Percentiles rank a stretch among this genome's conserved stretches.
These are phyloP conservation scores for Colletotrichum phormii DNA, from an alignment of 2,329 filamentous ascomycete species.

Conservation along the genomic window DNA sequence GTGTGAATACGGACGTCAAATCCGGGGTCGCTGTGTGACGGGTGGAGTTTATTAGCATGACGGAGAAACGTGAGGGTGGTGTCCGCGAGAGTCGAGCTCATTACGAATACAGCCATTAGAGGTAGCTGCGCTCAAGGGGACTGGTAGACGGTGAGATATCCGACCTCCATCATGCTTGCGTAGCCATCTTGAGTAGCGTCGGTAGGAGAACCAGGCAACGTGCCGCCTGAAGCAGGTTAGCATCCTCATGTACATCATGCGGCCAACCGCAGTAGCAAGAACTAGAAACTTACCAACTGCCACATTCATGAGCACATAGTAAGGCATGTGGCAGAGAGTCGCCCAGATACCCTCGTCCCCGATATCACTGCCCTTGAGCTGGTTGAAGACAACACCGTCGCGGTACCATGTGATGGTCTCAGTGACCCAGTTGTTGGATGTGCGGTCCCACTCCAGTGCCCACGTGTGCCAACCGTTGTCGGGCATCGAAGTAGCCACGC, in stretches of 20 bases:
- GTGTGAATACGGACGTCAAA: background rate
- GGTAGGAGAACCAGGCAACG: slow-evolving; percentile 59
- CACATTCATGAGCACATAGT: slow-evolving; percentile 66
- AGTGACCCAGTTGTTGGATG: slow-evolving; percentile 54
- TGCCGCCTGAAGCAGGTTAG: slow-evolving; percentile 13
- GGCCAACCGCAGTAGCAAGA: background rate
- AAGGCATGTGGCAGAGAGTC: slow-evolving; percentile 59
- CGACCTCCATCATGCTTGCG: slow-evolving; percentile 63
- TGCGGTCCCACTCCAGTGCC: slow-evolving; percentile 62
- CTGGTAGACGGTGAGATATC: slow-evolving; percentile 59
- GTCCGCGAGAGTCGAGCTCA: background rate
- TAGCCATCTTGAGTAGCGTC: slow-evolving; percentile 56
- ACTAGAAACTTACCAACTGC: slow-evolving; percentile 60
- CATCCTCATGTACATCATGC: background rate
- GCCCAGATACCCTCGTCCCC: slow-evolving; percentile 60
- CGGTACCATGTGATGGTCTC: slow-evolving; percentile 65
- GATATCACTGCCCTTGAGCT: slow-evolving; percentile 57
- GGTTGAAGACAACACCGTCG: slow-evolving; percentile 57
- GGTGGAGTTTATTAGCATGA: background rate
- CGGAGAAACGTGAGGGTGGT: background rate
- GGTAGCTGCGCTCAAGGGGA: background rate
- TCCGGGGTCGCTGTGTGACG: background rate
- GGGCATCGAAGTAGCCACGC: slow-evolving; percentile 48
- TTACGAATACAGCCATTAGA: background rate
- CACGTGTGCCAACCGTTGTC: slow-evolving; percentile 60